These are phyloP conservation scores for Xylariales sp. DNA, from an alignment of 2,329 filamentous ascomycete species.

Conservation along the genomic window DNA sequence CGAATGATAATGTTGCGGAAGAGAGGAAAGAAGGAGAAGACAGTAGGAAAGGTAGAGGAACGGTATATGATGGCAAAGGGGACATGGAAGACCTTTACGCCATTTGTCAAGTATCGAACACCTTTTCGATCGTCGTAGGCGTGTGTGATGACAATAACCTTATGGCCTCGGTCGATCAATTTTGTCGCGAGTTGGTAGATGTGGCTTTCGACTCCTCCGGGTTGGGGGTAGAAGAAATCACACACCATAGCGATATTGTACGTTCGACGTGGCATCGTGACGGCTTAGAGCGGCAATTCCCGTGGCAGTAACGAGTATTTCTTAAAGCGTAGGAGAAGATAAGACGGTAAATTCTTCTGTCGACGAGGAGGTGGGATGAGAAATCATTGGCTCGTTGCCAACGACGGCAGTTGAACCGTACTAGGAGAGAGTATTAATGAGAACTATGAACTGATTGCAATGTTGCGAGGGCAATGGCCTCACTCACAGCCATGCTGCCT, in stretches of 20 bases:
- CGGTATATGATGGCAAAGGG: slow-evolving; percentile 97
- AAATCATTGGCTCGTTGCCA: neutral
- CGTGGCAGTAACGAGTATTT: neutral
- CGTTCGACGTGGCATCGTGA: slow-evolving; percentile 64
- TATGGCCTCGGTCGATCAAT: slow-evolving; percentile 96
- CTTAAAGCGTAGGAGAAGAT: neutral
- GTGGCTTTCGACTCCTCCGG: slow-evolving; percentile 95
- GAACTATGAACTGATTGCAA: neutral
- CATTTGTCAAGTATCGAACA: slow-evolving; percentile 94
- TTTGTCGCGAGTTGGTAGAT: slow-evolving; percentile 98
- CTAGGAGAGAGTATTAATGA: neutral
- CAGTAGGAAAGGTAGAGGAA: slow-evolving; percentile 91
- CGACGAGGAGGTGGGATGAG: neutral
- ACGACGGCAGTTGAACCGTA: slow-evolving; percentile 8
- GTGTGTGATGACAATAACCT: slow-evolving; percentile 97
- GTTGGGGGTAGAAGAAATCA: slow-evolving; percentile 99
- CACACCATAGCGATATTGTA: slow-evolving; percentile 91
- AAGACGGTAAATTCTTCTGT: neutral
- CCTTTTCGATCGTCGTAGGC: slow-evolving; percentile 91
- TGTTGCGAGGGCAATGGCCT: neutral
- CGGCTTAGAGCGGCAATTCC: slow-evolving; percentile 28
- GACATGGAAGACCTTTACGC: slow-evolving; percentile 97
- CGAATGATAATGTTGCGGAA: slow-evolving; percentile 95
- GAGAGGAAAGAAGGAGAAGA: slow-evolving; percentile 99
- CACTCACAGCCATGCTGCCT: slow-evolving; percentile 13